Conservation (phyloP, 78 protist genomes). For the Dictyostelium purpureum region DNA sequence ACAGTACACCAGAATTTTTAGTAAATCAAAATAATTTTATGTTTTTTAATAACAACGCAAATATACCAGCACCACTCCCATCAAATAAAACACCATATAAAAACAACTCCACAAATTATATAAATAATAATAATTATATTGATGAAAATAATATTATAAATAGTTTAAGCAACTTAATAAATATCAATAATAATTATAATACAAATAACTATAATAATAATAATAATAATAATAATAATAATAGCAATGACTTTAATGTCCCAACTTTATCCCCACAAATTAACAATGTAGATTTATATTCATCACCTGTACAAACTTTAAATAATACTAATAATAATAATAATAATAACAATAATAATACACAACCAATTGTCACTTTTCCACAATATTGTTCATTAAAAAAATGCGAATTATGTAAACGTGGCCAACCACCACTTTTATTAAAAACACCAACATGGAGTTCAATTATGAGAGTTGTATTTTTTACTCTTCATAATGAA, state of each 20-base stretch:
- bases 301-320: too few relatives aligned
- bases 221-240: neutral
- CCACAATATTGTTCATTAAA: constrained; percentile 24
- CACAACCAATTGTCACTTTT: too few relatives aligned
- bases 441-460: constrained; percentile 44
- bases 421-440: constrained; percentile 47
- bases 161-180: neutral
- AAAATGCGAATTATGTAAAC: constrained; percentile 19
- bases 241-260: neutral
- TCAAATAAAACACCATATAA: neutral
- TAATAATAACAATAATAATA: too few relatives aligned
- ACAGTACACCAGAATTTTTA: constrained; percentile 7
- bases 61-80: neutral
- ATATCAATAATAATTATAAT: neutral
- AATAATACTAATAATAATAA: too few relatives aligned
- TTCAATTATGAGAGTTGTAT: constrained; percentile 55
- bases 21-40: neutral
- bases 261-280: constrained; percentile 20
- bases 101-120: neutral
- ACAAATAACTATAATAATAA: neutral
- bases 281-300: neutral
- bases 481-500: constrained; percentile 4
- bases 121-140: neutral
- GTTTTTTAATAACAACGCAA: constrained; percentile 1
- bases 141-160: neutral